phyloP scores from a whole-genome alignment of 2,329 filamentous ascomycete species.

The Fusarium abutilonis region DNA sequence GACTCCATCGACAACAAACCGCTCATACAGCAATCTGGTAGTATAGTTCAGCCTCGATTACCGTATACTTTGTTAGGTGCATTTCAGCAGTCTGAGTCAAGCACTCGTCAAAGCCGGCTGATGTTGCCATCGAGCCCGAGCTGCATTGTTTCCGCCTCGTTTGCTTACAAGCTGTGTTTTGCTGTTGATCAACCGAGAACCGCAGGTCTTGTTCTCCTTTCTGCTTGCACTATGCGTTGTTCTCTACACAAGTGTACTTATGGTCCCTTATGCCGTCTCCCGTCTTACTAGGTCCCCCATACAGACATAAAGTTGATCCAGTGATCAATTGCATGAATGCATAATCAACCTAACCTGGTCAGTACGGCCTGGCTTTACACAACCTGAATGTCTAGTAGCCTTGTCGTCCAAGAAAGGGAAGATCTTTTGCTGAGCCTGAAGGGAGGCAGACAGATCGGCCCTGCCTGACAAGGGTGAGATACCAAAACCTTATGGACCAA shows the following conservation, averaged over 20 bases:
- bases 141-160: constrained; percentile 23
- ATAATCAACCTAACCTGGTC: constrained; percentile 14
- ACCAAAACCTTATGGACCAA: constrained; percentile 35
- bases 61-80: constrained; percentile 28
- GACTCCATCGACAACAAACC: constrained; percentile 32
- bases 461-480: constrained; percentile 35
- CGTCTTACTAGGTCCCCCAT: constrained; percentile 28
- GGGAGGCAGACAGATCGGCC: constrained; percentile 36
- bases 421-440: constrained; percentile 38
- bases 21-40: constrained; percentile 21
- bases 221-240: constrained; percentile 28
- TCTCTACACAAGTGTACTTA: constrained; percentile 24
- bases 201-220: constrained; percentile 13
- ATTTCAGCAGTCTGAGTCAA: constrained; percentile 14
- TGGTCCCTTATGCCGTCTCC: constrained; percentile 31
- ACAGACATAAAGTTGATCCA: constrained; percentile 20
- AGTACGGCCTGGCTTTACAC: constrained; percentile 20
- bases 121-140: constrained; percentile 26
- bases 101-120: constrained; percentile 18
- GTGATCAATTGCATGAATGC: constrained; percentile 29
- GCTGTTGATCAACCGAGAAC: constrained; percentile 12
- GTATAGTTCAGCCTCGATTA: constrained; percentile 25
- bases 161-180: constrained; percentile 16
- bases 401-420: constrained; percentile 27
- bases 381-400: constrained; percentile 29